These are phyloP conservation scores for Detonula confervacea DNA, from an alignment of 352 stramenopile genomes.

Conservation along the genomic window DNA sequence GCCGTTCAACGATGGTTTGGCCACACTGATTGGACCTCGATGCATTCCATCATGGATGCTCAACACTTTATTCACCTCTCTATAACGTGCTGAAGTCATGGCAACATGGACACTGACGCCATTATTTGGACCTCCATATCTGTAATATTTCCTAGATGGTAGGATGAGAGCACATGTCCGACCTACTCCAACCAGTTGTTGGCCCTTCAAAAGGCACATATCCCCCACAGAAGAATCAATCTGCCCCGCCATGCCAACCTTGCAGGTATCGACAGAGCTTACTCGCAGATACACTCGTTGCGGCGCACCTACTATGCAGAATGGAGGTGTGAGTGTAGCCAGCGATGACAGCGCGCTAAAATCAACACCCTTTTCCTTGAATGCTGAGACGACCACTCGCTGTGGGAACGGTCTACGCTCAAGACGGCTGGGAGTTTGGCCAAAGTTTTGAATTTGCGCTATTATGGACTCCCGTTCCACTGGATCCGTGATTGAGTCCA, in stretches of 20 bases:
- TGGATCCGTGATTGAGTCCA: conserved; percentile 93
- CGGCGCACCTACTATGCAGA: conserved; percentile 82
- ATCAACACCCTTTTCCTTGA: conserved; percentile 81
- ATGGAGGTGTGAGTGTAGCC: conserved; percentile 78
- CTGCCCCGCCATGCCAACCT: conserved; percentile 76
- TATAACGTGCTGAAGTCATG: conserved; percentile 64
- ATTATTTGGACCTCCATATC: conserved; percentile 81
- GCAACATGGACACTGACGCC: conserved; percentile 84
- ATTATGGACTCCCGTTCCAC: conserved; percentile 93
- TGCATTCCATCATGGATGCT: conserved; percentile 86
- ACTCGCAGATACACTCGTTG: conserved; percentile 74
- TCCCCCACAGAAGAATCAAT: conserved; percentile 82
- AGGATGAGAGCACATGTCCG: conserved; percentile 80
- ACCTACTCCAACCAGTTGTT: conserved; percentile 81
- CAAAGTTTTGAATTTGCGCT: conserved; percentile 88
- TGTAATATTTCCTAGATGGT: conserved; percentile 80
- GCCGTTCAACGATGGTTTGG: conserved; percentile 80
- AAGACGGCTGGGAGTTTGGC: conserved; percentile 84
- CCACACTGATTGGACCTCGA: conserved; percentile 73
- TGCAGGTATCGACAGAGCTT: conserved; percentile 72
- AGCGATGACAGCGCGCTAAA: conserved; percentile 79
- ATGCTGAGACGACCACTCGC: conserved; percentile 56
- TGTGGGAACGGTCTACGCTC: conserved; percentile 78
- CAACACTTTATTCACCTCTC: conserved; percentile 83
- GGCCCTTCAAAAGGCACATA: conserved; percentile 80